Percentiles rank a stretch among this genome's conserved stretches.
Conservation (phyloP, 2,329 filamentous ascomycete genomes). For the Penicillium capsulatum region DNA sequence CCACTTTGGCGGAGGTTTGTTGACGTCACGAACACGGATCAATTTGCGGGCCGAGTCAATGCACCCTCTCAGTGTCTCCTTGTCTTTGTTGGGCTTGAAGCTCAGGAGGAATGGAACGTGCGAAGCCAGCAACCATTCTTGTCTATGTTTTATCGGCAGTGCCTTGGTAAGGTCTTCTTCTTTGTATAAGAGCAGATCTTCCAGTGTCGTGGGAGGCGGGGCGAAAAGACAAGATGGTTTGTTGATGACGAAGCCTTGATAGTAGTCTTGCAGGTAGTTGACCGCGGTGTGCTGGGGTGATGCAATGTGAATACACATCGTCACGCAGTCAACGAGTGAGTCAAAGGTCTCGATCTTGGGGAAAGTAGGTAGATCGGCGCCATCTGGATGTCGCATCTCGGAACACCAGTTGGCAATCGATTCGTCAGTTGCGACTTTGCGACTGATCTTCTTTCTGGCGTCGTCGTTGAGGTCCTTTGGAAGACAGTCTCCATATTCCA, state of each 20-base stretch:
- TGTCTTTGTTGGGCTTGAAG: conserved; percentile 3
- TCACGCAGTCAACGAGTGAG: conserved; percentile 9
- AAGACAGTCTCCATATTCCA: too few species aligned
- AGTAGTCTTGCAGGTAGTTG: conserved; percentile 12
- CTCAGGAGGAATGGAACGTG: conserved; percentile 5
- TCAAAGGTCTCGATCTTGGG: conserved; percentile 3
- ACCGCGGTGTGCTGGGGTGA: conserved; percentile 11
- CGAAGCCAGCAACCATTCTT: conserved; percentile 7
- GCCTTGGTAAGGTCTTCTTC: conserved; percentile 5
- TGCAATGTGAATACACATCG: conserved; percentile 12
- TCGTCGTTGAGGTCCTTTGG: too few species aligned
- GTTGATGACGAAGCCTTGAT: conserved; percentile 9
- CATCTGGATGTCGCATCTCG: conserved; percentile 3
- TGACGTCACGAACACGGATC: too few species aligned
- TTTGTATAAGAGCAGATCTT: conserved; percentile 2
- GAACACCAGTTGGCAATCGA: conserved; percentile 5
- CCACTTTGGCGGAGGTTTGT: background rate
- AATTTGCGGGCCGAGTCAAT: background rate
- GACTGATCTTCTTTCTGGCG: background rate
- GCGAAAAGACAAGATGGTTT: conserved; percentile 8
- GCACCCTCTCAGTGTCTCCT: conserved; percentile 2
- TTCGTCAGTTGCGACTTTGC: conserved; percentile 3
- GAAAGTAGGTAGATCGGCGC: conserved; percentile 3
- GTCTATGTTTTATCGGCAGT: conserved; percentile 4
- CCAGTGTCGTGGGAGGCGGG: background rate